Base-by-base conservation (phyloP, 2,329 filamentous ascomycete species). In the Cladophialophora bantiana region DNA sequence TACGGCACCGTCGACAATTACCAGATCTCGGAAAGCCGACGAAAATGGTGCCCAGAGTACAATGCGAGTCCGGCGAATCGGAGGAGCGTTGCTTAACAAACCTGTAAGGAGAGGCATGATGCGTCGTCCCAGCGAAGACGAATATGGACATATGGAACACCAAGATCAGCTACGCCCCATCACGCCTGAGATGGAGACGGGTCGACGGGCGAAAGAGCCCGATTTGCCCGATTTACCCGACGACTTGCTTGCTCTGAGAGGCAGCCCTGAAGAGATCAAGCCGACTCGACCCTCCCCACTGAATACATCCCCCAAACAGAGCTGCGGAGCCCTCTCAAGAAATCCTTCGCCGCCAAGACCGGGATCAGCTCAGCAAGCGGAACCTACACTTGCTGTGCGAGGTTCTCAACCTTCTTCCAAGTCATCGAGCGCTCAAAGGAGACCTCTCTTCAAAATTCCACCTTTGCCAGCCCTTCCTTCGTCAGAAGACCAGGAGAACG, bases 401-500 rank as follows among this genome's bases (percentile, higher is more conserved):
- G 62, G 81, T 79, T 80, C 76, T 42, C 74, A 77, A 53, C 56
- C 75, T 68, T 79, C 78, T 13, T 78, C 79, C 10, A 78, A 75
- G 66, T 77, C 79, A 7, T 81, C 78, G 9, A 74, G 75, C 59
- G 78, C 80, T 38, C 78, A 77, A 62, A 78, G 80, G 58, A 81
- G 84, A 59, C 84, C 85, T n/a, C 82, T 84, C 6, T 89, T 88
- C 75, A 87, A 83, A 72, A 77, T 87, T 13, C 86, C 86, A 54
- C 81, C 83, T 12, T 79, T 85, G 40, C 84, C 86, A 18, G 78
- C 85, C 59, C 76, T 91, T 55, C 87, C 89, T 18, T 86, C 89
- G 1, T 80, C 81, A 3, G 85, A 90, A 68, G 92, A 96, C 73
- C 93, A 97, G 76, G 94, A 97, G 77, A 97, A 97, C 75, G 88